Evolutionary conservation across 345 rosid species (phyloP), one percentile per base, ranked within the genome.

Genomic region (Rubroshorea leprosula): DNA sequence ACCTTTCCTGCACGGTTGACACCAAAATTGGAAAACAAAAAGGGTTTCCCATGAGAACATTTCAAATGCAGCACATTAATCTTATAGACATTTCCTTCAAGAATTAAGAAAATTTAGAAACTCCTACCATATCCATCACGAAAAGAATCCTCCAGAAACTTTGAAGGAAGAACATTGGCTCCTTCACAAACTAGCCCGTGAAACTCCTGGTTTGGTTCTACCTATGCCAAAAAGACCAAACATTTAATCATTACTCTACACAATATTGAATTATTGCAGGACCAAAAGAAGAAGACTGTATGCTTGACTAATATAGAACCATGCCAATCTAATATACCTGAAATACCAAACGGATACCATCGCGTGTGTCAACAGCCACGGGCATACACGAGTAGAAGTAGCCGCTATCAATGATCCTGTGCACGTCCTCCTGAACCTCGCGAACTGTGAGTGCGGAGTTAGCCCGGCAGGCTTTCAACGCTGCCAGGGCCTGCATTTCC

Each of bases 161-260:
- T 93, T 0, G 95, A 62, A 20, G 97, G 96, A 77, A 93, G 92
- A 67, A 87, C 95, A 79, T 85, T 87, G 31, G 99, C 99, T 57
- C 95, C 95, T 76, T 93, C 97, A 63, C 95, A 93, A 27, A 87
- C 92, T 67, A 90, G 65, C 65, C 97, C 89, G 58, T 70, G 85
- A 60, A 90, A 87, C 75, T 83, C 99, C 71, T 90, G 96, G 74
- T 93, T 93, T 69, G 92, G 97, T 74, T 90, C 97, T 72, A 89
- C 95, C 99, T 85, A 68, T 74, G 78, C 70, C 86, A 73, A 74
- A 77, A 79, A 72, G 68, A 78, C 61, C n/a, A 51, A 68, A 48
- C 41, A 62, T 58, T 46, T 57, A 64, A 29, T 56, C 29, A 67
- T 54, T 43, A 47, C 21, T 54, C 19, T 20, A 46, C 19, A n/a